Base-by-base conservation (phyloP, 2,329 filamentous ascomycete genomes). In the Metarhizium sp. region DNA sequence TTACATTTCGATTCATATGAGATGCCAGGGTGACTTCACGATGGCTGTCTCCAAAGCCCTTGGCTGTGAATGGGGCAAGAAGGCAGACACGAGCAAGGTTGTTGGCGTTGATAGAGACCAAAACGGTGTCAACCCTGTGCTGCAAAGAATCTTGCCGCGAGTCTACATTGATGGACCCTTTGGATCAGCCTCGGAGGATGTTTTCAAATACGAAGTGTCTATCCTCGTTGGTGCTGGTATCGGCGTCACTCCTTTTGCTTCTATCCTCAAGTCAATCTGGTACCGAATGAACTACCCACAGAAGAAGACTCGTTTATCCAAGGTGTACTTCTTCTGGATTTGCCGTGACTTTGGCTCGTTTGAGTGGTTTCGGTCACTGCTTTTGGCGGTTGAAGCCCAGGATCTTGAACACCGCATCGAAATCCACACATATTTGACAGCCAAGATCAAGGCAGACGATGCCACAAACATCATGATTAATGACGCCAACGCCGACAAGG, bases 391-490 rank as follows among this genome's bases (percentile, higher is more conserved):
- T 63, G 90, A 94, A 73, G 87, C 87, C 0, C 89, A 94, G 73
- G 90, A 95, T 72, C 78, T 90, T 59, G 86, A 90, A 65, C 84
- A 90, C 71, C 81, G 86, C 59, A 94, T 95, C 70, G 90, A 95
- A 73, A 94, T 95, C 58, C 89, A 94, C 72, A 91, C 88, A 1
- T 95, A 94, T 69, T 79, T 95, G 56, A 94, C 89, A 2, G 89
- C 88, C 64, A 90, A 88, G 77, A 91, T 92, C 74, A 90, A 91
- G 75, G 81, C 83, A 30, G 88, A 92, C 68, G 89, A 92, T 66
- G 88, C 88, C 51, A 91, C 88, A 49, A 92, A 94, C 73, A 92
- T 94, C 74, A 92, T 92, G 88, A 91, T 92, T 77, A 92, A 92
- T 74, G 88, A 92, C 64, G 88, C 86, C 68, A 89, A 91, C 66